Conservation (phyloP, 2,329 filamentous ascomycete genomes). For the Claviceps humidiphila region DNA sequence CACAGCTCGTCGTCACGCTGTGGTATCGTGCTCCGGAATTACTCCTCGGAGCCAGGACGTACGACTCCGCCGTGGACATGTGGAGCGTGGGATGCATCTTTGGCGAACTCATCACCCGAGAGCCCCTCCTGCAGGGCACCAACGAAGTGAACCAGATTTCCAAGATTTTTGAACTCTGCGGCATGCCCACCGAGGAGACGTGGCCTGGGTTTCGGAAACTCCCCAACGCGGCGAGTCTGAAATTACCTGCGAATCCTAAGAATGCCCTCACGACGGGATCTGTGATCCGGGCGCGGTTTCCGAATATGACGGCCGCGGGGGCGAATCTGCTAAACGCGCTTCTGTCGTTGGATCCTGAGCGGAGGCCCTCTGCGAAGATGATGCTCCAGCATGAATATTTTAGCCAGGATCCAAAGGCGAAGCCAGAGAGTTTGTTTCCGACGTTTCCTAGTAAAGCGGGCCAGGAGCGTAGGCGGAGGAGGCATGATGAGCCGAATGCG, state of each 20-base stretch:
- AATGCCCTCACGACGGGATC: conserved; percentile 23
- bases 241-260: conserved; percentile 39
- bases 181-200: conserved; percentile 64
- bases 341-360: conserved; percentile 60
- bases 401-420: conserved; percentile 74
- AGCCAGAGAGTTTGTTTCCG: conserved; percentile 84
- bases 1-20: conserved; percentile 85
- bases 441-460: conserved; percentile 94
- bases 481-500: conserved; percentile 58
- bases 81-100: conserved; percentile 97
- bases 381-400: conserved; percentile 79
- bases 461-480: conserved; percentile 64
- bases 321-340: conserved; percentile 54
- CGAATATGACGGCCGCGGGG: conserved; percentile 66
- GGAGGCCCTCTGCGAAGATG: conserved; percentile 56
- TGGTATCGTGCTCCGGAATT: conserved; percentile 95
- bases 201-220: conserved; percentile 84
- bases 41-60: conserved; percentile 64
- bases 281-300: conserved; percentile 64
- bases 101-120: conserved; percentile 72
- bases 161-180: conserved; percentile 80
- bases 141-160: conserved; percentile 88
- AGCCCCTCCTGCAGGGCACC: conserved; percentile 72
- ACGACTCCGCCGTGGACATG: conserved; percentile 72
- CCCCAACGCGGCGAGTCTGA: conserved; percentile 71